Percentiles rank a stretch among this genome's conserved stretches.
These are phyloP conservation scores for Candida koratica DNA, from an alignment of 805 yeast species.

Conservation along the genomic window DNA sequence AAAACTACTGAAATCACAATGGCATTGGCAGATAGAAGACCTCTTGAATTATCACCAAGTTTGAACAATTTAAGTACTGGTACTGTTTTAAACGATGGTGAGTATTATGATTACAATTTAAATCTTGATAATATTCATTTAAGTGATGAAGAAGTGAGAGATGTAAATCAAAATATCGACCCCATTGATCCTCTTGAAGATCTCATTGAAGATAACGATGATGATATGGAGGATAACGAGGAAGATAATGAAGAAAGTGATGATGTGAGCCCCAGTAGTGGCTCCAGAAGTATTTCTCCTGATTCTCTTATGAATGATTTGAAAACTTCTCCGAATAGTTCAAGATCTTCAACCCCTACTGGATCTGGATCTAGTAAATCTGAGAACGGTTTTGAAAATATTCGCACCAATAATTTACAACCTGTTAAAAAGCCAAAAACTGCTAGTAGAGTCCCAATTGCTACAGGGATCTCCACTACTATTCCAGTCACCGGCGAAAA, in stretches of 20 bases:
- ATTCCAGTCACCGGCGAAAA: conserved; percentile 74
- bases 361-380: conserved; percentile 5
- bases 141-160: conserved; percentile 18
- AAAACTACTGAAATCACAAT: conserved; percentile 22
- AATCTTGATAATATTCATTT: conserved; percentile 6
- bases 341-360: conserved; percentile 33
- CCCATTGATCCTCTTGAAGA: conserved; percentile 1
- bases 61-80: conserved; percentile 19
- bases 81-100: conserved; percentile 10
- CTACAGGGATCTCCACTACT: conserved; percentile 71
- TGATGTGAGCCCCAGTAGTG: conserved; percentile 34
- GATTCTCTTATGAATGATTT: conserved; percentile 38
- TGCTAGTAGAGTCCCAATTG: conserved; percentile 48
- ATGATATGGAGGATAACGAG: background rate
- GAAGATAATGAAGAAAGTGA: conserved; percentile 10
- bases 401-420: background rate
- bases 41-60: conserved; percentile 50
- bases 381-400: conserved; percentile 8
- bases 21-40: conserved; percentile 70
- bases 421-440: conserved; percentile 31
- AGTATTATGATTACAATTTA: conserved; percentile 6
- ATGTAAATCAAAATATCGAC: conserved; percentile 4
- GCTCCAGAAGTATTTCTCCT: conserved; percentile 41
- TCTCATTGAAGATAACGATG: conserved; percentile 6
- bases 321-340: conserved; percentile 23